These are phyloP conservation scores for Tubosaeta sp. DNA, from an alignment of 768 basidiomycete genomes.

Conservation along the genomic window DNA sequence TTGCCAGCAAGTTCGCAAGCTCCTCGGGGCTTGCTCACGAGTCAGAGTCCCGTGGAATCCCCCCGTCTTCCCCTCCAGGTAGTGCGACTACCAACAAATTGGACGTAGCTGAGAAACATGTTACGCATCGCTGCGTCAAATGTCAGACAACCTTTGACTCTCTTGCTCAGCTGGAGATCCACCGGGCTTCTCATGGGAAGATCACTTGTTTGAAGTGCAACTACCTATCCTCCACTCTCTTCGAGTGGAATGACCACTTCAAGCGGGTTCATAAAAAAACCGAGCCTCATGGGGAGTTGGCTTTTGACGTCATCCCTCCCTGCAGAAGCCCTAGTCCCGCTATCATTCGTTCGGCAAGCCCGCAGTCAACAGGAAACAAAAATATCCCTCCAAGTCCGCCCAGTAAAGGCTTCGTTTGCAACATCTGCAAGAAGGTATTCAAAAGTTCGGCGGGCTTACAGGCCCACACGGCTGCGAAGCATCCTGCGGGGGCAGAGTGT, in stretches of 20 bases:
- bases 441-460: conserved; percentile 20
- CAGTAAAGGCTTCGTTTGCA: conserved; percentile 12
- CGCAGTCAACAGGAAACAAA: conserved; percentile 15
- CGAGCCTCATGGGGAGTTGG: conserved; percentile 7
- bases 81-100: background rate
- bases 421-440: conserved; percentile 22
- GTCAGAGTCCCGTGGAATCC: conserved; percentile 1
- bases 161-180: conserved; percentile 16
- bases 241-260: conserved; percentile 29
- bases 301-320: conserved; percentile 4
- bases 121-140: conserved; percentile 14
- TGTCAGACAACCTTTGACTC: conserved; percentile 18
- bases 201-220: conserved; percentile 25
- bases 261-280: conserved; percentile 15
- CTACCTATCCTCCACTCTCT: conserved; percentile 16
- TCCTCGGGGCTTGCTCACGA: conserved; percentile 2
- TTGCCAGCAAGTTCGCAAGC: conserved; percentile 2
- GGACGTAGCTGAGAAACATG: conserved; percentile 2
- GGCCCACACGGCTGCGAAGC: conserved; percentile 22
- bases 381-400: background rate
- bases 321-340: conserved; percentile 14
- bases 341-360: conserved; percentile 12
- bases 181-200: conserved; percentile 16
- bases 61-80: background rate
- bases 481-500: conserved; percentile 20